These are phyloP conservation scores for Wickerhamiella shivajii DNA, from an alignment of 805 yeast genomes.

Conservation along the genomic window DNA sequence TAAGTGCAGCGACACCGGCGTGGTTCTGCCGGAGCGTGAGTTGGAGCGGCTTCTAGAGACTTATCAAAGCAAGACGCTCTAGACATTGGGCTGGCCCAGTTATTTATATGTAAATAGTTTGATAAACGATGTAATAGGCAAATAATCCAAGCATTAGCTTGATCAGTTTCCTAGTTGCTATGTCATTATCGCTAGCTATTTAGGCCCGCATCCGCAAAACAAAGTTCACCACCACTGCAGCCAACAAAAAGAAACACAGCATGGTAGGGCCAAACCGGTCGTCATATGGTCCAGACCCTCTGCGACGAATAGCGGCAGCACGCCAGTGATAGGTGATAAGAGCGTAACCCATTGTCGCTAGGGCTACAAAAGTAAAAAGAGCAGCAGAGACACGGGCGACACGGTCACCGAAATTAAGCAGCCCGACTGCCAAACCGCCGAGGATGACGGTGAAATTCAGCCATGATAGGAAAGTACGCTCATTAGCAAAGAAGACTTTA, in stretches of 20 bases:
- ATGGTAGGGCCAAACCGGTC: constrained; percentile 97
- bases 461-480: constrained; percentile 97
- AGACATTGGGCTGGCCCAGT: neutral
- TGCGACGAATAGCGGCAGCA: constrained; percentile 92
- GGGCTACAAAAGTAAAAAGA: constrained; percentile 85
- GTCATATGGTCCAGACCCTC: constrained; percentile 99
- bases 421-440: constrained; percentile 92
- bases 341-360: constrained; percentile 96
- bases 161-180: too few species aligned
- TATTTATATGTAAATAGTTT: constrained; percentile 5
- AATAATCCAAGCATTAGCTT: too few species aligned
- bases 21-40: constrained; percentile 67
- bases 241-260: constrained; percentile 81
- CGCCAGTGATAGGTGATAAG: constrained; percentile 97
- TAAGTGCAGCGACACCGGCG: constrained; percentile 87
- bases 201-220: constrained; percentile 58
- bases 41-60: constrained; percentile 33
- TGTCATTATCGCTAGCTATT: too few species aligned
- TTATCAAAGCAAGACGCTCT: neutral
- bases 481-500: constrained; percentile 96
- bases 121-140: too few species aligned
- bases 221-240: constrained; percentile 90
- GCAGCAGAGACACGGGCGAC: constrained; percentile 90
- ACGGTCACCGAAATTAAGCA: constrained; percentile 89
- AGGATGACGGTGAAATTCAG: constrained; percentile 95